Evolutionary conservation across 805 yeast genomes (phyloP), one percentile per base, ranked within the genome.

Genomic region (Pichia exigua): DNA sequence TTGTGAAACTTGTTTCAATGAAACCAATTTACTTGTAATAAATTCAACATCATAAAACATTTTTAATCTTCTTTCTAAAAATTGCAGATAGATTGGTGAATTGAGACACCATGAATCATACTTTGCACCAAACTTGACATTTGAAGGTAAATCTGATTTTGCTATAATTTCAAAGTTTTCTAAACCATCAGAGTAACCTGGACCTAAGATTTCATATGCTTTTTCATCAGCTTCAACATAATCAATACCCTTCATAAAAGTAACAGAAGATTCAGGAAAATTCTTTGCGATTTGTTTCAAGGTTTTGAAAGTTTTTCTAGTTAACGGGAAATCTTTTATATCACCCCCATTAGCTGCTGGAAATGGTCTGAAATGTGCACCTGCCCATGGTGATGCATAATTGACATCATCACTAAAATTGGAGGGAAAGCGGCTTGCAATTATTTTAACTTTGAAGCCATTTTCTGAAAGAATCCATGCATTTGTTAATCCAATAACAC

Each of bases 341-440:
- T 80, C 83, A 30, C 62, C 59, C 7, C 21, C 48, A 41, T 35
- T 52, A 17, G 54, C 56, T 0, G 81, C 72, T 8, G 92, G 91
- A 52, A 75, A 76, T 3, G 92, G 90, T 58, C 91, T 71, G 64
- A 74, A 84, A 64, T 85, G 90, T 1, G 91, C 92, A 20, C 92
- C 92, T 2, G 90, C 88, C 86, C 87, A 83, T 3, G 83, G 75
- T 0, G 89, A 82, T 8, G 91, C 81, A 43, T 59, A 64, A 26
- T 53, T 57, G 2, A 56, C 53, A 17, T 26, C 53, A 35, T 40
- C 43, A 20, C n/a, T 62, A 53, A 48, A 81, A 83, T 4, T 86
- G 84, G 53, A 50, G 0, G 86, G 86, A 20, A 81, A 61, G 54
- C 74, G 68, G 42, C 67, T 65, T 3, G 73, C 75, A 2, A 76